Base-by-base conservation (phyloP, 805 yeast species). In the Saccharomycopsis javanensis region DNA sequence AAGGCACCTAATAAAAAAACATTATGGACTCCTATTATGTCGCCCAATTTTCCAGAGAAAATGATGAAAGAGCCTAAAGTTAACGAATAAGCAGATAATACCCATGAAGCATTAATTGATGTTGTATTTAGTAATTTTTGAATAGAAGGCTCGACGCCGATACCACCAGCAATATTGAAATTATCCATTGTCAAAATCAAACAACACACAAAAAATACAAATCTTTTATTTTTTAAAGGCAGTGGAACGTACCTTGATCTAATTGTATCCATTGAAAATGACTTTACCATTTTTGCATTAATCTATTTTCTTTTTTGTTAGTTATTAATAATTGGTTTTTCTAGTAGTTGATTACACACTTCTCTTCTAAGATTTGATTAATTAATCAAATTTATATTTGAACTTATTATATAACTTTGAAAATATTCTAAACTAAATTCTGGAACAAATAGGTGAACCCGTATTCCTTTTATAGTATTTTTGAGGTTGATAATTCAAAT, bases 1-100 rank as follows among this genome's bases (percentile, higher is more conserved):
- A 73, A 67, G n/a, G 74, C 70, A 60, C 71, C 74, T 75, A 72
- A 72, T 45, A 53, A 2, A n/a, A 56, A 53, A 23, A 56, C 53
- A 6, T 23, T 33, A 51, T 53, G 57, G 10, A 50, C 50, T 6
- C 80, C 79, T 1, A 74, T 25, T 4, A 75, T 67, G 62, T 76
- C 79, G 4, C 72, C 72, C 1, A 75, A 35, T 54, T 74, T 73
- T 23, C 80, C 79, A 50, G 70, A 66, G 2, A 74, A 53, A 37
- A 75, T 68, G 33, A 76, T 75, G 60, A 75, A 75, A 0, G 78
- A 68, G 8, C 77, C 78, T 31, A 76, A 63, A 0, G 79, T 74
- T 15, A 76, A 61, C 1, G 78, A 72, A 64, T 75, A 76, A 0
- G 75, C 72, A 2, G 79, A 70, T 5, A 76, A 56, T 0, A 71